Percentiles rank a stretch among this genome's conserved stretches.
phyloP scores from a whole-genome alignment of 306 rosid species.

The Acacia melanoxylon region DNA sequence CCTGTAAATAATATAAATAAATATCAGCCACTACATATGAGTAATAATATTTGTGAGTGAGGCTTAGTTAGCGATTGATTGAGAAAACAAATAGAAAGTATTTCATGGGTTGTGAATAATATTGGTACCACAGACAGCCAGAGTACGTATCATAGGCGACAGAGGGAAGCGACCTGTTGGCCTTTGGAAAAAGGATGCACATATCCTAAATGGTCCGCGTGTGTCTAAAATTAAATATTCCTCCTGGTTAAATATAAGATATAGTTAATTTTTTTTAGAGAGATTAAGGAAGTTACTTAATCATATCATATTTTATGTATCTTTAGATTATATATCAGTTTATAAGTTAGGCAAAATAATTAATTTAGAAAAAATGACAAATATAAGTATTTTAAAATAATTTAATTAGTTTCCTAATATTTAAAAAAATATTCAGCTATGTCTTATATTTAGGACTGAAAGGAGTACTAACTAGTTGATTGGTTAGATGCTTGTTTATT shows the following conservation, averaged over 20 bases:
- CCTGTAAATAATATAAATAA: background rate
- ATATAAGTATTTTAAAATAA: too few species aligned
- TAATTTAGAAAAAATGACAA: too few species aligned
- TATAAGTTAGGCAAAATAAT: too few species aligned
- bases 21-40: background rate
- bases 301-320: too few species aligned
- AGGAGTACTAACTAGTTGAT: slow-evolving; percentile 36
- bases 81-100: background rate
- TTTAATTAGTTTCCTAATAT: too few species aligned
- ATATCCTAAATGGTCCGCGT: slow-evolving; percentile 47
- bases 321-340: too few species aligned
- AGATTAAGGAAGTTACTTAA: too few species aligned
- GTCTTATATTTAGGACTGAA: too few species aligned
- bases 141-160: slow-evolving; percentile 9
- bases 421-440: too few species aligned
- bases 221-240: background rate
- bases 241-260: too few species aligned
- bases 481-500: slow-evolving; percentile 39
- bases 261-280: too few species aligned
- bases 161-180: slow-evolving; percentile 18
- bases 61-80: background rate
- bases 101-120: background rate
- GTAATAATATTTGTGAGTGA: background rate
- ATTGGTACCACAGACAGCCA: background rate
- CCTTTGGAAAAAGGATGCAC: slow-evolving; percentile 37